phyloP scores from a whole-genome alignment of 2,329 filamentous ascomycete genomes.

The Aspergillus caelatus region DNA sequence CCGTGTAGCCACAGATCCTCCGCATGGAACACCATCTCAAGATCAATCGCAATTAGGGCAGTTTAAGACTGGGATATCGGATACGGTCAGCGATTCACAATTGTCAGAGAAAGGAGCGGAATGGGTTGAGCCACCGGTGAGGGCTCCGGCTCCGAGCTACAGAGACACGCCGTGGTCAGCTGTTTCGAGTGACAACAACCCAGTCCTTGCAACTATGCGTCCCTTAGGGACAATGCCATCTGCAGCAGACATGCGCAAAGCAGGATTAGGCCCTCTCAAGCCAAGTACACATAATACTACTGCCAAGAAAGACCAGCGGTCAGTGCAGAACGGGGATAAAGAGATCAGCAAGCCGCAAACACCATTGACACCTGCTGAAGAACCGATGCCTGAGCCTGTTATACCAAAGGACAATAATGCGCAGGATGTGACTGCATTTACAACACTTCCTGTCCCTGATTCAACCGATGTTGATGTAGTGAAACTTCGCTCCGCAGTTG shows the following conservation, averaged over 20 bases:
- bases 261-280: slow-evolving; percentile 48
- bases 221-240: slow-evolving; percentile 74
- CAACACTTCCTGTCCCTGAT: slow-evolving; percentile 23
- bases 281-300: slow-evolving; percentile 45
- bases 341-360: slow-evolving; percentile 17
- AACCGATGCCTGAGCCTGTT: slow-evolving; percentile 13
- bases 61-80: slow-evolving; percentile 4
- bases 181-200: slow-evolving; percentile 63
- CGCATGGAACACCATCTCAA: slow-evolving; percentile 18
- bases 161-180: slow-evolving; percentile 68
- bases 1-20: slow-evolving; percentile 28
- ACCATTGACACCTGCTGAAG: slow-evolving; percentile 19
- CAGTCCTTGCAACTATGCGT: slow-evolving; percentile 81
- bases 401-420: slow-evolving; percentile 15
- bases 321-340: slow-evolving; percentile 15
- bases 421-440: slow-evolving; percentile 22
- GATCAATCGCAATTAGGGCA: slow-evolving; percentile 22
- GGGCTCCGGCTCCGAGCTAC: slow-evolving; percentile 66
- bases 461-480: slow-evolving; percentile 32
- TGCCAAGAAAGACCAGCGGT: slow-evolving; percentile 44
- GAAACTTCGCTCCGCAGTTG: slow-evolving; percentile 30
- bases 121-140: slow-evolving; percentile 62
- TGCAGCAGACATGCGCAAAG: slow-evolving; percentile 59
- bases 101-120: slow-evolving; percentile 13
- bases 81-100: slow-evolving; percentile 16